Conservation (phyloP, 495 filamentous ascomycete genomes). For the Neurospora tetraspora region DNA sequence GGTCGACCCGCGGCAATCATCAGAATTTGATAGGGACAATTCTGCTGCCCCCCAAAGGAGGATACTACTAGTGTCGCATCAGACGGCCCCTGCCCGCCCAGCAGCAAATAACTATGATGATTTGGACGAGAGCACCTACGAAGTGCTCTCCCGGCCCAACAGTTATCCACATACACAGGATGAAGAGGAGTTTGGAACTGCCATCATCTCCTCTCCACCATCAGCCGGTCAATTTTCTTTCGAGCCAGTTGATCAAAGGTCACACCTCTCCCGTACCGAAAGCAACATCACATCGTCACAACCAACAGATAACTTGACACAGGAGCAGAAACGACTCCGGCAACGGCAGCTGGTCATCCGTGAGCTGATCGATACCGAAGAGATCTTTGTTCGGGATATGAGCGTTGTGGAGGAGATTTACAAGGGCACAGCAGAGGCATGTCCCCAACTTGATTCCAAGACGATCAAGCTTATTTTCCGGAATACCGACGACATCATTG, state of each 20-base stretch:
- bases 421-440: slow-evolving; percentile 82
- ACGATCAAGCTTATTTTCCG: slow-evolving; percentile 84
- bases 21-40: slow-evolving; percentile 23
- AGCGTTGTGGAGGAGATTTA: slow-evolving; percentile 94
- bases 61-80: slow-evolving; percentile 25
- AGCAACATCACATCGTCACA: slow-evolving; percentile 16
- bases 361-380: slow-evolving; percentile 87
- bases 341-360: slow-evolving; percentile 72
- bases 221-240: slow-evolving; percentile 27
- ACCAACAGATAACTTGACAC: slow-evolving; percentile 15
- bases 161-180: slow-evolving; percentile 29
- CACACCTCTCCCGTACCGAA: slow-evolving; percentile 7
- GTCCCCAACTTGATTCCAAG: slow-evolving; percentile 64
- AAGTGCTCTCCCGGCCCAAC: slow-evolving; percentile 29
- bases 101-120: slow-evolving; percentile 6
- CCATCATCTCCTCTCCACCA: slow-evolving; percentile 19
- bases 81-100: slow-evolving; percentile 24
- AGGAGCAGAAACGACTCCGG: slow-evolving; percentile 38
- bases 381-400: slow-evolving; percentile 82
- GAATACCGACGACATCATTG: slow-evolving; percentile 78
- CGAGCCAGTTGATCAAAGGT: slow-evolving; percentile 19
- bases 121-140: slow-evolving; percentile 25
- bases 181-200: slow-evolving; percentile 24
- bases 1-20: slow-evolving; percentile 13
- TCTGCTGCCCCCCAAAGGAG: slow-evolving; percentile 2